phyloP scores from a whole-genome alignment of 176 grass and related monocot genomes.

The Musa itinerans region DNA sequence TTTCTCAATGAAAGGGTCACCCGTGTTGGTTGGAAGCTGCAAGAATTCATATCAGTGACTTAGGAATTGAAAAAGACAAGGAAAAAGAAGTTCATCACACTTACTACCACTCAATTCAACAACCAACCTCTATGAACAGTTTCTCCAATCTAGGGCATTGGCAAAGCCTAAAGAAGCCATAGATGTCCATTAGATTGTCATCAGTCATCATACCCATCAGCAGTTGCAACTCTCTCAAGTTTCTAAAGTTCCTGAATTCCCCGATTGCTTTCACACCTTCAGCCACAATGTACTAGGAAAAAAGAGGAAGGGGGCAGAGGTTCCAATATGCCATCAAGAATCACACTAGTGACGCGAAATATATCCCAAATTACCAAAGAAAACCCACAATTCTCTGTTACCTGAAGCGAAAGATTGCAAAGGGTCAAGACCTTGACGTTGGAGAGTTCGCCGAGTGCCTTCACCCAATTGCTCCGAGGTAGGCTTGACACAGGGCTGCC shows the following conservation, averaged over 20 bases:
- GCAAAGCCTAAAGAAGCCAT: slow-evolving; percentile 61
- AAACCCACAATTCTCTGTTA: neutral
- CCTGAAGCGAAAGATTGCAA: slow-evolving; percentile 87
- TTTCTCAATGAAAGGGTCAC: slow-evolving; percentile 55
- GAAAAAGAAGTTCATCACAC: neutral
- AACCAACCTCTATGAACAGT: slow-evolving; percentile 69
- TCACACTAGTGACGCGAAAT: neutral
- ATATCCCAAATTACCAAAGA: neutral
- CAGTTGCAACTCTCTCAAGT: slow-evolving; percentile 63
- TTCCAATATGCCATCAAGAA: neutral
- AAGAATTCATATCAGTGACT: neutral
- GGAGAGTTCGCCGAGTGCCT: slow-evolving; percentile 27
- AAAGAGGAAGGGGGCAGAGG: neutral
- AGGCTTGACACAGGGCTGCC: slow-evolving; percentile 20
- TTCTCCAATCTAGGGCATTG: slow-evolving; percentile 42
- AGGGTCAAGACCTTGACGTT: slow-evolving; percentile 65
- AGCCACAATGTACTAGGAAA: slow-evolving; percentile 18
- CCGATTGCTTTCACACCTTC: slow-evolving; percentile 4
- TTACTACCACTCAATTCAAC: neutral
- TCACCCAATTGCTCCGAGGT: slow-evolving; percentile 20
- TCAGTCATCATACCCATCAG: slow-evolving; percentile 74
- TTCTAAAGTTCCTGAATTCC: slow-evolving; percentile 30
- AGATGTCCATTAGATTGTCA: slow-evolving; percentile 67
- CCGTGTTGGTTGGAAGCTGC: slow-evolving; percentile 60
- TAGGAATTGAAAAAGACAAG: neutral